These are phyloP conservation scores for Exophiala sideris DNA, from an alignment of 2,329 filamentous ascomycete species.

Conservation along the genomic window DNA sequence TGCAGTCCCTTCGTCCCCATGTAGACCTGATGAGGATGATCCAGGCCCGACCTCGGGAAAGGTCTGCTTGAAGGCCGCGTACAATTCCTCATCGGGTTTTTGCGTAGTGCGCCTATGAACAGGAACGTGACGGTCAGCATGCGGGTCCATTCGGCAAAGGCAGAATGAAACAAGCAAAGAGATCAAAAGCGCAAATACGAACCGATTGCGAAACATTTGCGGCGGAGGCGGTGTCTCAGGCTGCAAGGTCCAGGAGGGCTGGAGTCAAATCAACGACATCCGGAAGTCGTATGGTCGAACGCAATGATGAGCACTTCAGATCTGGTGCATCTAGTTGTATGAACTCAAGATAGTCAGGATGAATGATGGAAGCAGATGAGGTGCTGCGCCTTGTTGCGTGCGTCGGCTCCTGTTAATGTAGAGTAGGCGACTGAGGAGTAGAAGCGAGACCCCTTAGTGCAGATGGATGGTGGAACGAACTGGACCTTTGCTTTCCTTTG, in stretches of 20 bases:
- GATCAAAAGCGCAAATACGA: conserved; percentile 29
- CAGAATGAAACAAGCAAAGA: conserved; percentile 14
- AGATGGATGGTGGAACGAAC: not conserved
- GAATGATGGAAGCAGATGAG: conserved; percentile 7
- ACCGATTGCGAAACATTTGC: conserved; percentile 50
- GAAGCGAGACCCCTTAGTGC: not conserved
- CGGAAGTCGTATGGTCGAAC: conserved; percentile 15
- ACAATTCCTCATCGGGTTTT: conserved; percentile 81
- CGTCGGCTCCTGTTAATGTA: conserved; percentile 1
- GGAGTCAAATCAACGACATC: conserved; percentile 25
- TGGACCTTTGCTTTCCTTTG: not conserved
- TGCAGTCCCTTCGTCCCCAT: conserved; percentile 40
- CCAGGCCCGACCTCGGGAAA: conserved; percentile 70
- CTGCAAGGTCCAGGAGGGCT: conserved; percentile 14
- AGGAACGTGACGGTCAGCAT: conserved; percentile 25
- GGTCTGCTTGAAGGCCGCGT: conserved; percentile 76
- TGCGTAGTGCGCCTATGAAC: conserved; percentile 66
- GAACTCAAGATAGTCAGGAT: conserved; percentile 5
- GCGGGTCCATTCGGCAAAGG: conserved; percentile 2
- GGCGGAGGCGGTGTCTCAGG: conserved; percentile 27
- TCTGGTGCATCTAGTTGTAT: conserved; percentile 12
- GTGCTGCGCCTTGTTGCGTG: conserved; percentile 23
- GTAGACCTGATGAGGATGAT: conserved; percentile 43
- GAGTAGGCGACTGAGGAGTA: conserved; percentile 1
- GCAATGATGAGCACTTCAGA: conserved; percentile 3